These are phyloP conservation scores for Fraxinus xanthoxyloides DNA, from an alignment of 305 asterid species.

Conservation along the genomic window DNA sequence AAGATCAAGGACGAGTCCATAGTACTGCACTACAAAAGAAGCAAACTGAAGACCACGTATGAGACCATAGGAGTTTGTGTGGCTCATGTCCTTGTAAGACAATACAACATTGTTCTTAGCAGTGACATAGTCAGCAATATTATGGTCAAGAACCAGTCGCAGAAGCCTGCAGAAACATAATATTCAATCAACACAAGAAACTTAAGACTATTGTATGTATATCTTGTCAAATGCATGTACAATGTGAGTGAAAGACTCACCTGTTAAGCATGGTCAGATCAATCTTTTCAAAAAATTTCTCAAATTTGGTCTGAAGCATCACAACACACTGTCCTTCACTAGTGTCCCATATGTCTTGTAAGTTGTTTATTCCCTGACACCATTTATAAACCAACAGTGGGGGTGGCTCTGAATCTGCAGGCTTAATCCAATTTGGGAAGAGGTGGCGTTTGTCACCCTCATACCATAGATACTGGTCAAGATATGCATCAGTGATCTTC, in stretches of 20 bases:
- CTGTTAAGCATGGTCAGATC: slow-evolving; percentile 97
- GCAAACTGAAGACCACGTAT: slow-evolving; percentile 99
- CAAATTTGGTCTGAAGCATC: slow-evolving; percentile 96
- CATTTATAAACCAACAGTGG: slow-evolving; percentile 94
- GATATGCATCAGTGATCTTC: slow-evolving; percentile 95
- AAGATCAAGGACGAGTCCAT: slow-evolving; percentile 94
- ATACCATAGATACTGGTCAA: slow-evolving; percentile 96
- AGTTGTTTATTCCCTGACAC: slow-evolving; percentile 98
- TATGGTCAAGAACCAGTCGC: slow-evolving; percentile 93
- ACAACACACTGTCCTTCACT: slow-evolving; percentile 98
- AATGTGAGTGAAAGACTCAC: slow-evolving; percentile 22
- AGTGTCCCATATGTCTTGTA: slow-evolving; percentile 94
- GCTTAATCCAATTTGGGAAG: slow-evolving; percentile 97
- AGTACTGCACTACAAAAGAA: slow-evolving; percentile 95
- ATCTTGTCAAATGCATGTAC: background rate
- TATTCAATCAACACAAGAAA: slow-evolving; percentile 13
- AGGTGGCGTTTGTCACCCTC: slow-evolving; percentile 99
- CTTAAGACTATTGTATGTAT: background rate
- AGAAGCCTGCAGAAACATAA: slow-evolving; percentile 59
- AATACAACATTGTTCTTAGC: slow-evolving; percentile 94
- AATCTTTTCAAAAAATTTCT: slow-evolving; percentile 90
- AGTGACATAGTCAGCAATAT: slow-evolving; percentile 97
- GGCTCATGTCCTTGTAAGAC: slow-evolving; percentile 99
- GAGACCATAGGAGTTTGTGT: slow-evolving; percentile 96
- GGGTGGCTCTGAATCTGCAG: slow-evolving; percentile 99